Evolutionary conservation across 1,284 basidiomycete genomes (phyloP), one percentile per base, ranked within the genome.

Genomic region (Malassezia pachydermatis): DNA sequence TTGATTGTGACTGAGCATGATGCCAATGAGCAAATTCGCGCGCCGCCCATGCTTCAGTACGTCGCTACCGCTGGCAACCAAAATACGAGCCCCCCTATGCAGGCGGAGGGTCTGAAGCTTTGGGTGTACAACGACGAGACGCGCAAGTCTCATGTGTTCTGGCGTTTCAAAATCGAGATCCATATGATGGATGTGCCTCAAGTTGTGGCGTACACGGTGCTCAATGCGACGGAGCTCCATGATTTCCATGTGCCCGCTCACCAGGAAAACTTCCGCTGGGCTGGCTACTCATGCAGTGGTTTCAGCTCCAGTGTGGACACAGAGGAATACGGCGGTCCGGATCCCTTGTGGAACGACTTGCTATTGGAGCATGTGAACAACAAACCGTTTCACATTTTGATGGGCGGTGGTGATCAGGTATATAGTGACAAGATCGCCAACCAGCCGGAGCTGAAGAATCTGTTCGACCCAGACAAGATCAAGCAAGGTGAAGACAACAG

Each of bases 101-200:
- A 46, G 32, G 57, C 58, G n/a, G 67, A 75, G 5, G 86, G 83
- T 2, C 79, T 86, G 57, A 82, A 84, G 65, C 80, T 96, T 39
- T 86, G 81, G 74, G 83, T 84, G 8, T 88, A 90, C 73, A 76
- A 77, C 16, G 82, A 83, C 14, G 44, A 38, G 47, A 28, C 79
- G 45, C 17, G 23, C 22, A 57, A 34, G 75, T 83, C 84, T 0
- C 87, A 79, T 67, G 88, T 86, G 1, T 98, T 98, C 75, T 96
- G 88, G 86, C 79, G 94, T 45, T 96, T 96, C 76, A 78, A 84
- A 70, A 80, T 96, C 47, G 80, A 84, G 59, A 78, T 98, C 47
- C 87, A 86, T 5, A 72, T 96, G 7, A 77, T 78, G 4, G 73
- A 77, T 7, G 74, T 76, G 29, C 86, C 92, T 74, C 85, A 87